phyloP scores from a whole-genome alignment of 495 filamentous ascomycete species.

The Aspergillus funiculosus region DNA sequence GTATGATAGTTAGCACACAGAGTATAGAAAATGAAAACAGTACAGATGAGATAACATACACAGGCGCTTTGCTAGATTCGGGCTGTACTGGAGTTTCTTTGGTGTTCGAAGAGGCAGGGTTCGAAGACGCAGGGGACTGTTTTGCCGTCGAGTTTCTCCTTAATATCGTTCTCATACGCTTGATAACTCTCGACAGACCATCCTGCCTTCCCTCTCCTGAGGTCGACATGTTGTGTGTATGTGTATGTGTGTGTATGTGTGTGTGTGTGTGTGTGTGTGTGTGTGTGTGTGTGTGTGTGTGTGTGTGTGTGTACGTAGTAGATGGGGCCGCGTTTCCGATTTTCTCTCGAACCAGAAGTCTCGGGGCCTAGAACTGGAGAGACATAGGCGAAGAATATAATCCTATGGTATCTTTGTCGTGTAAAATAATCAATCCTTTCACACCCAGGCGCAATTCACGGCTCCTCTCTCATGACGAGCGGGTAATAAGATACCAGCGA shows the following conservation, averaged over 20 bases:
- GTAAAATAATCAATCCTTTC: background rate
- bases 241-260: no score
- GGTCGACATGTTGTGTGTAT: conserved; percentile 25
- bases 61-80: conserved; percentile 20
- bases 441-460: background rate
- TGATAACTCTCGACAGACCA: conserved; percentile 57
- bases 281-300: no score
- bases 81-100: conserved; percentile 12
- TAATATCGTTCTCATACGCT: conserved; percentile 58
- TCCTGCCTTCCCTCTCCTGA: conserved; percentile 48
- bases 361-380: no score
- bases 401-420: background rate
- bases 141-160: conserved; percentile 47
- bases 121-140: conserved; percentile 22
- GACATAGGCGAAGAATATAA: no score
- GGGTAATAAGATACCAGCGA: background rate
- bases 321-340: no score
- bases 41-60: conserved; percentile 29
- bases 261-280: no score
- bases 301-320: no score
- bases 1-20: conserved; percentile 16
- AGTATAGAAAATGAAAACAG: conserved; percentile 13
- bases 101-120: conserved; percentile 8
- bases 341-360: no score
- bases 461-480: conserved; percentile 1